phyloP scores from a whole-genome alignment of 2,329 filamentous ascomycete species.

The Mollisiaceae sp. region DNA sequence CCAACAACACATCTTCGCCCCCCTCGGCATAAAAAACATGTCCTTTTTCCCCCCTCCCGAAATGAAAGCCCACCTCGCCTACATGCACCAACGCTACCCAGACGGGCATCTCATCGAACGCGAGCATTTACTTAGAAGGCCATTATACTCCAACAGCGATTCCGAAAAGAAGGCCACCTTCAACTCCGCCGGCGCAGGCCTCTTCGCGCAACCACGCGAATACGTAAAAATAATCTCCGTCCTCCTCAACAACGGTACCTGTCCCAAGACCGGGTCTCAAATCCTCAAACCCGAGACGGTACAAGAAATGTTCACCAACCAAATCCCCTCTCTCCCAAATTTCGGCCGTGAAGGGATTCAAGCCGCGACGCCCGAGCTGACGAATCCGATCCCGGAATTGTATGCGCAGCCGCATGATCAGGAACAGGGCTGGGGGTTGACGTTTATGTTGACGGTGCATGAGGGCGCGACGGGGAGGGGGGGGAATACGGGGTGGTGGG shows the following conservation, averaged over 20 bases:
- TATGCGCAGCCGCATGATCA: constrained; percentile 53
- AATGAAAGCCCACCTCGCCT: constrained; percentile 60
- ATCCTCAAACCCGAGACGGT: constrained; percentile 64
- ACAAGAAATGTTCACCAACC: constrained; percentile 68
- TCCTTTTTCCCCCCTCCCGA: constrained; percentile 44
- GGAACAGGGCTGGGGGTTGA: constrained; percentile 70
- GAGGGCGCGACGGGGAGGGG: constrained; percentile 58
- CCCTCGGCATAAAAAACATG: constrained; percentile 44
- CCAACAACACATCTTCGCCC: constrained; percentile 52
- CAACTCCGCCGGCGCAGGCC: constrained; percentile 65
- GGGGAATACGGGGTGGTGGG: constrained; percentile 58
- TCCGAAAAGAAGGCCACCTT: constrained; percentile 44
- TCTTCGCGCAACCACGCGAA: constrained; percentile 63
- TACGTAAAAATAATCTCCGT: constrained; percentile 65
- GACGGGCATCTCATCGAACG: constrained; percentile 45
- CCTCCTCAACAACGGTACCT: constrained; percentile 68
- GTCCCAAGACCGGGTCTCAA: constrained; percentile 57
- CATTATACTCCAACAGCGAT: constrained; percentile 23
- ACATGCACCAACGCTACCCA: constrained; percentile 57
- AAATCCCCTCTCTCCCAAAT: constrained; percentile 59
- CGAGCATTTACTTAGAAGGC: constrained; percentile 28
- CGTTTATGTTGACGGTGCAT: constrained; percentile 55
- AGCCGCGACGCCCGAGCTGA: constrained; percentile 54
- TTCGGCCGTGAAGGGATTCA: constrained; percentile 53
- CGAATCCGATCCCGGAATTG: constrained; percentile 54